phyloP scores from a whole-genome alignment of 2,329 filamentous ascomycete genomes.

The Fusarium begoniae region DNA sequence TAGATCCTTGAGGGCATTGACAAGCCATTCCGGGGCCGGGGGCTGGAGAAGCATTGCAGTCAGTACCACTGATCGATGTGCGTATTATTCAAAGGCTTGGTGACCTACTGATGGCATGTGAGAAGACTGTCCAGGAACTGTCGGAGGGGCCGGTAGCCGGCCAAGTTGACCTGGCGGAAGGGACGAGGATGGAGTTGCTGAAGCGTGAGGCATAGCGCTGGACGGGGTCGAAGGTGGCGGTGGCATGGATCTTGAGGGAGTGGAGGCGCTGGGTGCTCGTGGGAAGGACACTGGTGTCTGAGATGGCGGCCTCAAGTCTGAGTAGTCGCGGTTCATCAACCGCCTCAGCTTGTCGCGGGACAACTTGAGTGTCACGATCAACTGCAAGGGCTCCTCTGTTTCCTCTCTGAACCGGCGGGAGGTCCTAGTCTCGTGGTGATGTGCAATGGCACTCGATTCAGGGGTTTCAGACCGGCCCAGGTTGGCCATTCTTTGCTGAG shows the following conservation, averaged over 20 bases:
- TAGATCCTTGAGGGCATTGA: slow-evolving; percentile 75
- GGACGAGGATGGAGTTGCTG: slow-evolving; percentile 47
- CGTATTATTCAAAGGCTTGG: slow-evolving; percentile 3
- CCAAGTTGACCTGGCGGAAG: slow-evolving; percentile 67
- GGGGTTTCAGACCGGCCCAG: slow-evolving; percentile 88
- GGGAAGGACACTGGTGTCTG: slow-evolving; percentile 48
- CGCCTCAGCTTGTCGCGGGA: slow-evolving; percentile 76
- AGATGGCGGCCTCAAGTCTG: slow-evolving; percentile 50
- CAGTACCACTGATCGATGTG: slow-evolving; percentile 17
- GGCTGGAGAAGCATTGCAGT: slow-evolving; percentile 64
- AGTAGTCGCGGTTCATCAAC: slow-evolving; percentile 64
- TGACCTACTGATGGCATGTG: slow-evolving; percentile 67
- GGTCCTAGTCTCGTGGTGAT: slow-evolving; percentile 77
- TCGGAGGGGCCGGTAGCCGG: slow-evolving; percentile 73
- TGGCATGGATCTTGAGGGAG: slow-evolving; percentile 46
- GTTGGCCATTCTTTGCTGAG: slow-evolving; percentile 87
- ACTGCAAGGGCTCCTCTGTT: slow-evolving; percentile 75
- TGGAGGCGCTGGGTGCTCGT: slow-evolving; percentile 45
- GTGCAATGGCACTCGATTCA: slow-evolving; percentile 69
- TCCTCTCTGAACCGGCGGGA: slow-evolving; percentile 77
- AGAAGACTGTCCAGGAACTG: slow-evolving; percentile 63
- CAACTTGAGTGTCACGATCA: slow-evolving; percentile 81
- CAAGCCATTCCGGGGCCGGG: slow-evolving; percentile 87
- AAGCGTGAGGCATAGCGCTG: slow-evolving; percentile 50
- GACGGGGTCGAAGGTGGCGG: slow-evolving; percentile 52